Percentiles rank a stretch among this genome's conserved stretches.
Conservation (phyloP, 2,329 filamentous ascomycete genomes). For the Paramyrothecium roridum region DNA sequence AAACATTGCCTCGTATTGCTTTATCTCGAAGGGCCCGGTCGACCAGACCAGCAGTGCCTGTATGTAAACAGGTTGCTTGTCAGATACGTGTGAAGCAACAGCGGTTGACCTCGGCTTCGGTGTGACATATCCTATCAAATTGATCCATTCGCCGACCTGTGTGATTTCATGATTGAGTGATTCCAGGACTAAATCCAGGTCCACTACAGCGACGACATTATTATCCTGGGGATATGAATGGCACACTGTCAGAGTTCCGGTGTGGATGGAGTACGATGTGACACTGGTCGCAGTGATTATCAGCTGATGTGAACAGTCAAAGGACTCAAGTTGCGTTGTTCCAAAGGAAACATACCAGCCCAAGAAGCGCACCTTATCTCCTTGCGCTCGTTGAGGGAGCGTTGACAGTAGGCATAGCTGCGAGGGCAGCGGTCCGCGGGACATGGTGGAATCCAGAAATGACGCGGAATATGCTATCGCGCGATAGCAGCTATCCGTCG, state of each 20-base stretch:
- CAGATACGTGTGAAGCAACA: slow-evolving; percentile 2
- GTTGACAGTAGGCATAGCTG: slow-evolving; percentile 62
- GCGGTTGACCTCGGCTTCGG: slow-evolving; percentile 10
- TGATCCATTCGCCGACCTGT: slow-evolving; percentile 79
- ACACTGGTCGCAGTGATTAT: slow-evolving; percentile 35
- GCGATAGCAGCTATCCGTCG: no score
- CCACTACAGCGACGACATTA: slow-evolving; percentile 55
- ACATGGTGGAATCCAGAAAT: slow-evolving; percentile 33
- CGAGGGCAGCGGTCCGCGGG: slow-evolving; percentile 60
- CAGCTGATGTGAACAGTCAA: not conserved
- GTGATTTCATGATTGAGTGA: slow-evolving; percentile 60
- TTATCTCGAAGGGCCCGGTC: slow-evolving; percentile 68
- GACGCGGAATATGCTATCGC: no score
- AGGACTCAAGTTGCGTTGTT: no score
- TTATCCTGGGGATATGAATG: slow-evolving; percentile 57
- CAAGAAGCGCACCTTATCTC: slow-evolving; percentile 85
- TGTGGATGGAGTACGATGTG: slow-evolving; percentile 45
- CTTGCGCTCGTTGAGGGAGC: slow-evolving; percentile 46
- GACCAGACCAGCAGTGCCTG: slow-evolving; percentile 79
- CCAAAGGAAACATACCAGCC: slow-evolving; percentile 68
- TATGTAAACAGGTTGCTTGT: slow-evolving; percentile 39
- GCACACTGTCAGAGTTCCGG: slow-evolving; percentile 63
- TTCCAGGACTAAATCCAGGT: slow-evolving; percentile 69
- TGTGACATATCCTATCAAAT: slow-evolving; percentile 78
- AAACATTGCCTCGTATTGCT: slow-evolving; percentile 65